These are phyloP conservation scores for Geosmithia putterillii DNA, from an alignment of 2,329 filamentous ascomycete genomes.

Conservation along the genomic window DNA sequence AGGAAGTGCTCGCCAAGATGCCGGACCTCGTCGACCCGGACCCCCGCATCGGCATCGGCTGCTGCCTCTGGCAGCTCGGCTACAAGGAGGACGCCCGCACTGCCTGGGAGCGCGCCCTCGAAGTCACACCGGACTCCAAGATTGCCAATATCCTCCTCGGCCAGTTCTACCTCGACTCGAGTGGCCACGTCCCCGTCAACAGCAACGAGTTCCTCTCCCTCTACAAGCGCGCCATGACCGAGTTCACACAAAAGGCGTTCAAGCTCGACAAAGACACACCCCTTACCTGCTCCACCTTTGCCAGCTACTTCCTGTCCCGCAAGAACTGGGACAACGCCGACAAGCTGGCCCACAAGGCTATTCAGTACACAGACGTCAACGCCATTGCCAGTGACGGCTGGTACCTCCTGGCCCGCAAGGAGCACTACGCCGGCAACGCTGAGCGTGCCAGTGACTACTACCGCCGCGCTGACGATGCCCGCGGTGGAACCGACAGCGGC, in stretches of 20 bases:
- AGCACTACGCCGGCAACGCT: conserved; percentile 69
- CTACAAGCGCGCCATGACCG: conserved; percentile 89
- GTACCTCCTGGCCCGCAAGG: conserved; percentile 87
- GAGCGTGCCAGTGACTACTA: conserved; percentile 77
- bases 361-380: conserved; percentile 92
- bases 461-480: conserved; percentile 76
- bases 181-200: conserved; percentile 68
- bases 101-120: conserved; percentile 81
- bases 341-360: conserved; percentile 78
- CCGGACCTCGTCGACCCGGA: conserved; percentile 86
- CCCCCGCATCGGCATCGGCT: conserved; percentile 89
- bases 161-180: conserved; percentile 79
- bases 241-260: conserved; percentile 88
- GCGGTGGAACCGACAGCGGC: conserved; percentile 81
- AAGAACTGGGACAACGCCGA: conserved; percentile 76
- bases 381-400: conserved; percentile 94
- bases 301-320: conserved; percentile 75
- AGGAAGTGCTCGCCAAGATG: conserved; percentile 75
- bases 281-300: conserved; percentile 81
- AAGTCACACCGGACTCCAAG: conserved; percentile 74
- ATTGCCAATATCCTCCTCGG: conserved; percentile 83
- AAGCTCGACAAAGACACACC: conserved; percentile 88
- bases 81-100: conserved; percentile 85
- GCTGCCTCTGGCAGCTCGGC: conserved; percentile 93
- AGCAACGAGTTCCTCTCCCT: conserved; percentile 74